Evolutionary conservation across 1,284 basidiomycete species (phyloP), one percentile per base, ranked within the genome.

Genomic region (Trichosporon inkin): DNA sequence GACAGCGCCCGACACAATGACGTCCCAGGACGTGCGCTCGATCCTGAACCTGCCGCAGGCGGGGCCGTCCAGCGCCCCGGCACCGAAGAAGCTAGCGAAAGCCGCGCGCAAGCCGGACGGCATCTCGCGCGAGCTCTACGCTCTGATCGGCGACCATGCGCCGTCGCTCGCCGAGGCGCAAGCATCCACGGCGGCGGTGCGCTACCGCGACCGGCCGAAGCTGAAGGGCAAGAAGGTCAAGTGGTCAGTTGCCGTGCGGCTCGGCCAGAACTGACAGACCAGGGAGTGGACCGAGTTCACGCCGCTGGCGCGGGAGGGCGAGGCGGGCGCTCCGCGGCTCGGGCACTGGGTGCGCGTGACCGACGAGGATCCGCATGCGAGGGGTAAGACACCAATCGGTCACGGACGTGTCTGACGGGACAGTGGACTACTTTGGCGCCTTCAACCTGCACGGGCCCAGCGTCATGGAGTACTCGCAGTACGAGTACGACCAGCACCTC

Each of bases 81-180:
- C 71, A 77, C 39, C 74, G 74, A n/a, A 70, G 78, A 44, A 74
- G 74, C 35, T 80, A 76, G 41, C n/a, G 8, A 28, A 35, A 49
- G 35, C 57, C 10, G 58, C 58, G 5, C 68, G 67, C 53, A 91
- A 90, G 76, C 89, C 88, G 1, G 90, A 92, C 35, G 95, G 94
- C 22, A 95, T 98, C 66, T 88, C 92, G 0, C 83, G 93, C 65
- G 94, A 98, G 77, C 83, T 99, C 2, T 97, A 90, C 77, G 88
- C 90, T 0, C 84, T 99, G 62, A 95, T 99, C 65, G 96, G 95
- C 17, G 87, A 92, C 67, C 90, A 91, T 58, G 88, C 88, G 6
- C 92, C 94, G 2, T 87, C 88, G 0, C 82, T 97, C 39, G 85
- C 70, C 5, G 68, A 75, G 55, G 71, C 58, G 58, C 76, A 75